Evolutionary conservation across 1,284 basidiomycete species (phyloP).

Genomic region (Pseudozyma tsukubaensis): DNA sequence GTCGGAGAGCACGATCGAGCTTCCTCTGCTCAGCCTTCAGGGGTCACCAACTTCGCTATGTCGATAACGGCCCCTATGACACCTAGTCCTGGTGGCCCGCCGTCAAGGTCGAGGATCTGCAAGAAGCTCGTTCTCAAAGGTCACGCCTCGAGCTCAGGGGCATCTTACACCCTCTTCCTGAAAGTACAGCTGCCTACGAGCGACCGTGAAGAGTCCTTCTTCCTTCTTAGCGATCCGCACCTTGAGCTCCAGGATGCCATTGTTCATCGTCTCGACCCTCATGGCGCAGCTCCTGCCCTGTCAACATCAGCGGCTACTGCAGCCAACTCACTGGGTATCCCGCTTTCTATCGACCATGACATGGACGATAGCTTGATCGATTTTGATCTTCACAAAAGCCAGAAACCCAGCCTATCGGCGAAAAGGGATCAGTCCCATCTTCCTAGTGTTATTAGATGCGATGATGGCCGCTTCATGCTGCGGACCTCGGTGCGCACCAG

Average conservation of each 20-base stretch:
- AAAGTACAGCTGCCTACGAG: constrained; percentile 24
- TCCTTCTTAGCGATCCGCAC: constrained; percentile 12
- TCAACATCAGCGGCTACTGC: constrained; percentile 40
- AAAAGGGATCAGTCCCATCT: constrained; percentile 15
- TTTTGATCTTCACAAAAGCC: constrained; percentile 1
- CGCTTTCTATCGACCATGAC: constrained; percentile 32
- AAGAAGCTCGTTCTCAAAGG: constrained; percentile 50
- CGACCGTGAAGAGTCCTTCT: constrained; percentile 1
- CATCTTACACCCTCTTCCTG: constrained; percentile 40
- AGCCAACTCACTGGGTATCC: constrained; percentile 34
- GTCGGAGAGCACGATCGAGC: too few species aligned
- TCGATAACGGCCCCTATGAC: not conserved
- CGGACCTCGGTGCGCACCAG: constrained; percentile 6
- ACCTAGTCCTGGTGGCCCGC: constrained; percentile 3
- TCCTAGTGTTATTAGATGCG: constrained; percentile 2
- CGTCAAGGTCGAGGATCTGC: constrained; percentile 23
- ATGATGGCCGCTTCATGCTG: constrained; percentile 19
- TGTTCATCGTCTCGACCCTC: constrained; percentile 34
- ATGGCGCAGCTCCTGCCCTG: constrained; percentile 37
- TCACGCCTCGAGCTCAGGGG: constrained; percentile 26
- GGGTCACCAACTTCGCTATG: too few species aligned
- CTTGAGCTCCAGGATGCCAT: constrained; percentile 26
- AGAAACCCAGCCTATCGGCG: not conserved
- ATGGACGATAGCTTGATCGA: constrained; percentile 35
- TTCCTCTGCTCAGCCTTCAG: too few species aligned